These are phyloP conservation scores for Medicago truncatula DNA, from an alignment of 306 rosid genomes.

Conservation along the genomic window DNA sequence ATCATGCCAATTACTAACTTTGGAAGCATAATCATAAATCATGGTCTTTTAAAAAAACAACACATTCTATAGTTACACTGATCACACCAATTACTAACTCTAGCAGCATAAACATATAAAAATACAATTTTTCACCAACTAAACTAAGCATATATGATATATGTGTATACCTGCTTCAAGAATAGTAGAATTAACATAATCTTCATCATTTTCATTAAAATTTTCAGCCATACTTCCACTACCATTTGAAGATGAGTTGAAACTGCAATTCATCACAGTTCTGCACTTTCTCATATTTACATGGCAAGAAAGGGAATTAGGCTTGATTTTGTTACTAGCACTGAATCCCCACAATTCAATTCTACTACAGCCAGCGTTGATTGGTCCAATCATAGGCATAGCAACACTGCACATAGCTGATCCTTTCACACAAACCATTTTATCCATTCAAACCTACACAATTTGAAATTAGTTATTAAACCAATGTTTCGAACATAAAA, in stretches of 20 bases:
- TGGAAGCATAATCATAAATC: background rate
- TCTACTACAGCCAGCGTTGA: constrained; percentile 53
- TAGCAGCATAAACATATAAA: background rate
- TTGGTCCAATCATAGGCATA: constrained; percentile 55
- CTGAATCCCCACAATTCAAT: constrained; percentile 72
- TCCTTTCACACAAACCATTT: constrained; percentile 81
- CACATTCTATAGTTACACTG: background rate
- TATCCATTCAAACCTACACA: constrained; percentile 36
- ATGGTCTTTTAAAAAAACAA: no score
- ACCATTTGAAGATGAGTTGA: constrained; percentile 78
- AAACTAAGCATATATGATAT: background rate
- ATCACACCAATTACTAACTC: constrained; percentile 6
- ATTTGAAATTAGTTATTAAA: background rate
- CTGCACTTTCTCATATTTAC: constrained; percentile 51
- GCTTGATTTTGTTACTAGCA: constrained; percentile 48
- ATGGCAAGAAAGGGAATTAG: constrained; percentile 48
- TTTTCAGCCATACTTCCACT: constrained; percentile 83
- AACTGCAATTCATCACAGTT: constrained; percentile 58
- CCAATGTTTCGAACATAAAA: constrained; percentile 6
- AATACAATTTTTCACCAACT: background rate
- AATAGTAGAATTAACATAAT: constrained; percentile 85
- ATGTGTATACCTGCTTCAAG: constrained; percentile 88
- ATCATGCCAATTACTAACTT: background rate
- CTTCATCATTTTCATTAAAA: constrained; percentile 86
- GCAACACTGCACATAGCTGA: constrained; percentile 67